Evolutionary conservation across 805 yeast genomes (phyloP).

Genomic region (Saccharomycopsis fermentans): DNA sequence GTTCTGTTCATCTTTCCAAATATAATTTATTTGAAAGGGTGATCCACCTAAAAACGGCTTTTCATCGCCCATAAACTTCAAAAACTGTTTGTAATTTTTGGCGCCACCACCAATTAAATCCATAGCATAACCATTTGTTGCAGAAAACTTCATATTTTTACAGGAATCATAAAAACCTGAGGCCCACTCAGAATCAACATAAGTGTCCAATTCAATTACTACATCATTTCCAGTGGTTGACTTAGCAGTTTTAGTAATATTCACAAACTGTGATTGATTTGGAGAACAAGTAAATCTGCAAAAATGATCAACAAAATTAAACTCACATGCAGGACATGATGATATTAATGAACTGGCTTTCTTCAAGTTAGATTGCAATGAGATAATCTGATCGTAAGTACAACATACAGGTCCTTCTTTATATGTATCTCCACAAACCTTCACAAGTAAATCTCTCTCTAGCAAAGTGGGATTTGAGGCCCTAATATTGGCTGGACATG

Average conservation of each 20-base stretch:
- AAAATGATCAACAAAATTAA: constrained; percentile 74
- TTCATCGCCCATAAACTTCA: constrained; percentile 88
- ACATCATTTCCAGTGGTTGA: constrained; percentile 42
- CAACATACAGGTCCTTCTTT: constrained; percentile 53
- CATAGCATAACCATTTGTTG: constrained; percentile 95
- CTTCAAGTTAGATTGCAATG: constrained; percentile 48
- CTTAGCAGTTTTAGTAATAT: constrained; percentile 49
- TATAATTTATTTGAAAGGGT: constrained; percentile 84
- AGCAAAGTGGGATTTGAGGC: constrained; percentile 31
- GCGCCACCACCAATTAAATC: constrained; percentile 98
- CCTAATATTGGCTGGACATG: constrained; percentile 53
- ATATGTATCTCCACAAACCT: constrained; percentile 70
- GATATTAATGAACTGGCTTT: constrained; percentile 75
- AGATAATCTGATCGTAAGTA: constrained; percentile 46
- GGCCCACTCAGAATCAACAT: constrained; percentile 52
- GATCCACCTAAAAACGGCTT: constrained; percentile 92
- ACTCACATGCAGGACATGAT: constrained; percentile 88
- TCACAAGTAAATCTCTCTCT: constrained; percentile 35
- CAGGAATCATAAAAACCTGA: constrained; percentile 68
- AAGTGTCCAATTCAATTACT: constrained; percentile 63
- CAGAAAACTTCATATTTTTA: constrained; percentile 80
- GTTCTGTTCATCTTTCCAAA: constrained; percentile 31
- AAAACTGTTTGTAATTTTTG: constrained; percentile 52
- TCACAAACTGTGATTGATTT: constrained; percentile 62
- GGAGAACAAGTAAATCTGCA: constrained; percentile 89